phyloP scores from a whole-genome alignment of 495 filamentous ascomycete species.

The Podospora conica region DNA sequence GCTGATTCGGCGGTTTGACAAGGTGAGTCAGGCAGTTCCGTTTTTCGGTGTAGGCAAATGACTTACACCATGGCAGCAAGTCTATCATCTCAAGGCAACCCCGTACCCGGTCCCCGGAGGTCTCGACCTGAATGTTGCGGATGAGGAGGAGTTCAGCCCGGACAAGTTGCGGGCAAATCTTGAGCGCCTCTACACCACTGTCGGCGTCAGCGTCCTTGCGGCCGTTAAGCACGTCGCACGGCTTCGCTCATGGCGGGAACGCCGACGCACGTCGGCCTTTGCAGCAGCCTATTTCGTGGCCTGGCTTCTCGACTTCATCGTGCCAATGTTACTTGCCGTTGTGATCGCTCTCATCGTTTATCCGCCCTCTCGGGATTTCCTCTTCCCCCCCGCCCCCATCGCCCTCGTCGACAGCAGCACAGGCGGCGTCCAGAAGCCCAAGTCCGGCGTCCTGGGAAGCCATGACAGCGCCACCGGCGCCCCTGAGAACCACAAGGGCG shows the following conservation, averaged over 20 bases:
- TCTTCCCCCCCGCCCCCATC: constrained; percentile 73
- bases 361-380: constrained; percentile 52
- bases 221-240: constrained; percentile 68
- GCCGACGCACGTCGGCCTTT: constrained; percentile 60
- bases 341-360: constrained; percentile 62
- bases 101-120: constrained; percentile 43
- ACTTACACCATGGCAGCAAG: constrained; percentile 54
- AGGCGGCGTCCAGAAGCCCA: constrained; percentile 63
- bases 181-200: constrained; percentile 81
- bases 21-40: constrained; percentile 43
- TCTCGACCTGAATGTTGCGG: constrained; percentile 74
- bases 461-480: constrained; percentile 75
- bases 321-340: constrained; percentile 50
- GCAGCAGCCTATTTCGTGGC: constrained; percentile 62
- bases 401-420: constrained; percentile 56
- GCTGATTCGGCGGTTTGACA: constrained; percentile 75
- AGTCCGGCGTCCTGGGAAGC: constrained; percentile 63
- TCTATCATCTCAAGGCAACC: constrained; percentile 77
- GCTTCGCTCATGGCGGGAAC: constrained; percentile 75
- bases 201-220: constrained; percentile 60
- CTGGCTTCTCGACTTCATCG: constrained; percentile 71
- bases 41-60: not conserved
- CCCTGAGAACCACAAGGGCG: constrained; percentile 77
- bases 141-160: constrained; percentile 78
- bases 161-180: constrained; percentile 76